Evolutionary conservation across 2,329 filamentous ascomycete genomes (phyloP), one percentile per base, ranked within the genome.

Genomic region (Gnomoniopsis smithogilvyi): DNA sequence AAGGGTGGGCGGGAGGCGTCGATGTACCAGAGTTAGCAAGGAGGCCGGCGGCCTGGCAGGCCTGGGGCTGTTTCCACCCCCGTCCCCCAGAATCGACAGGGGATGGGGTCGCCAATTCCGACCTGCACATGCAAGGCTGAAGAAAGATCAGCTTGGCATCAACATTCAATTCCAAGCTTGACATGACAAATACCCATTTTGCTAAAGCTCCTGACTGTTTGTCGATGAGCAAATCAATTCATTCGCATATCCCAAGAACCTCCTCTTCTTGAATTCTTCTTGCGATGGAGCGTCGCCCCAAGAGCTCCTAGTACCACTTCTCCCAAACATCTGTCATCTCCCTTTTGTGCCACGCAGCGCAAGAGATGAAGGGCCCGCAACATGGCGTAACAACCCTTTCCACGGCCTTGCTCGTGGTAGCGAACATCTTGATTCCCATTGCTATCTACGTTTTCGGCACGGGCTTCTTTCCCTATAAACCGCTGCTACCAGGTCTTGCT

Each of bases 401-500:
- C 59, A 73, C 70, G 60, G 56, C 78, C 54, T 70, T 83, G 63
- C 83, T 92, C 62, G 70, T 82, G 54, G 74, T 85, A 64, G 88
- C 91, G 68, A 96, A 97, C 73, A 58, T 92, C 34, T 75, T 96
- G 62, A 85, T 96, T 48, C 90, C 91, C 3, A 69, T 89, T 57
- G 88, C 92, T 50, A 85, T 93, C 64, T 66, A 89, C 56, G 74
- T 89, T 64, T 98, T 98, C 73, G 93, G 91, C 26, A 85, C 86
- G 34, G 94, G 95, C 15, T 99, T 99, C 81, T 99, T 99, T 70
- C 95, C 95, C 8, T 97, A 98, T 76, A 99, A 99, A 70, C 92
- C 95, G 2, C 89, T 96, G 65, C 81, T 99, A 51, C 87, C 93
- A 12, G 95, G 95, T 3, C 78, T 96, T 50, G 93, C 95, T 11